Evolutionary conservation across 768 basidiomycete genomes (phyloP), one percentile per base, ranked within the genome.

Genomic region (Inosperma sp.): DNA sequence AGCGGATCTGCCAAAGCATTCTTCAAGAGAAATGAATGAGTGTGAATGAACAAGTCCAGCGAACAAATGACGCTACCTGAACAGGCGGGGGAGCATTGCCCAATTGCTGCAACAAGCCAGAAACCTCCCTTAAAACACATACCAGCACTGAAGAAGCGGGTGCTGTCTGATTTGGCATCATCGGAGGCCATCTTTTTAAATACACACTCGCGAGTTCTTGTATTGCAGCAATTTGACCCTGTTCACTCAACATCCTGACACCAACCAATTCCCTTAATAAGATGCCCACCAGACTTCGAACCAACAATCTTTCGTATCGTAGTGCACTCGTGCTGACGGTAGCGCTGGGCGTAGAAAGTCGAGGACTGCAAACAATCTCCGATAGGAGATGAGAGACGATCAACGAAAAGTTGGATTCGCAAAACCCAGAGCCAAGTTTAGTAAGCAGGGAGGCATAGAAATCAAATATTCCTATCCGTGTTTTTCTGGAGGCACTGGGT

Each of bases 1-100:
- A 99, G 70, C 0, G 94, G 92, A 39, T 94, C 93, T 2, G 82
- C 74, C 19, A 97, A 75, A 5, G 88, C 85, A 54, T 94, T 95
- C 80, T 89, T 59, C n/a, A 43, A 5, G 29, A 48, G 23, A 14
- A 27, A 34, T 8, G 9, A 31, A 9, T n/a, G 1, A 22, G 31
- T 8, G 29, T 50, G 29, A 40, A 42, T 51, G 16, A 36, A 25
- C 19, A 21, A 2, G 34, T 21, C 19, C 29, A 9, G 10, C 19
- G 13, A n/a, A 5, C 8, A 33, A 30, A 21, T 17, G 27, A 34
- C 58, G 71, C 49, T 54, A 83, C 87, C 76, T 93, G 90, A 3
- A 96, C 87, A 3, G 86, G 86, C 44, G 87, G 82, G 3, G 93
- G 93, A 0, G 93, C 88, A 65, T 93, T 96, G 0, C 95, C 95